Evolutionary conservation across 768 basidiomycete genomes (phyloP).

Genomic region (Gymnopilus dilepis): DNA sequence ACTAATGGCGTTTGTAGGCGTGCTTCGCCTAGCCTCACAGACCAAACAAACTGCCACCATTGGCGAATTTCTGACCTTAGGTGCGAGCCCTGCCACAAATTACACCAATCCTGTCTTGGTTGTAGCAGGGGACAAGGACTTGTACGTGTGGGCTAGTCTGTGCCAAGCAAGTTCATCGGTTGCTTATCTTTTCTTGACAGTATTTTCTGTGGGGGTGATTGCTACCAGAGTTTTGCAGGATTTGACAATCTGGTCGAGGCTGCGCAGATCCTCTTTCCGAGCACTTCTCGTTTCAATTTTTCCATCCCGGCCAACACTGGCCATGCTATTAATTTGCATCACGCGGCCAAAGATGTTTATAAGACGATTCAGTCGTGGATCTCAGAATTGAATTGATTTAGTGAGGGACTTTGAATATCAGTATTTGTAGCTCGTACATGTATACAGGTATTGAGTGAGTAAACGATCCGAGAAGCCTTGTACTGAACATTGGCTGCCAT

Average conservation of each 20-base stretch:
- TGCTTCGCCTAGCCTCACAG: conserved; percentile 10
- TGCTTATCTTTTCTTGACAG: conserved; percentile 14
- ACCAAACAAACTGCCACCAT: conserved; percentile 25
- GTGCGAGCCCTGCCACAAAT: conserved; percentile 7
- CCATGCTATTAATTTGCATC: background rate
- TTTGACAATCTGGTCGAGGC: background rate
- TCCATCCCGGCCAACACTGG: background rate
- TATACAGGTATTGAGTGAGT: no score
- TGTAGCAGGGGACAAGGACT: conserved; percentile 31
- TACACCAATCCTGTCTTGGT: conserved; percentile 29
- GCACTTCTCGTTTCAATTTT: background rate
- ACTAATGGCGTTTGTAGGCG: conserved; percentile 4
- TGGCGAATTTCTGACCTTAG: conserved; percentile 27
- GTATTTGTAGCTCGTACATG: no score
- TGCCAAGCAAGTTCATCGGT: background rate
- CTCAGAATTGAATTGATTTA: background rate
- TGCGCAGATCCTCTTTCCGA: background rate
- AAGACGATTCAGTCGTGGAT: background rate
- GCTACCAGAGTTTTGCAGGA: background rate
- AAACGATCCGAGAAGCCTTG: no score
- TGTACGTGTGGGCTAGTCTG: conserved; percentile 16
- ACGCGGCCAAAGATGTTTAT: background rate
- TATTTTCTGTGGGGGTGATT: background rate
- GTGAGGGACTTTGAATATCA: no score
- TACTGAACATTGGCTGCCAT: no score